phyloP scores from a whole-genome alignment of 495 filamentous ascomycete genomes.

The Hypoxylon fuscum region DNA sequence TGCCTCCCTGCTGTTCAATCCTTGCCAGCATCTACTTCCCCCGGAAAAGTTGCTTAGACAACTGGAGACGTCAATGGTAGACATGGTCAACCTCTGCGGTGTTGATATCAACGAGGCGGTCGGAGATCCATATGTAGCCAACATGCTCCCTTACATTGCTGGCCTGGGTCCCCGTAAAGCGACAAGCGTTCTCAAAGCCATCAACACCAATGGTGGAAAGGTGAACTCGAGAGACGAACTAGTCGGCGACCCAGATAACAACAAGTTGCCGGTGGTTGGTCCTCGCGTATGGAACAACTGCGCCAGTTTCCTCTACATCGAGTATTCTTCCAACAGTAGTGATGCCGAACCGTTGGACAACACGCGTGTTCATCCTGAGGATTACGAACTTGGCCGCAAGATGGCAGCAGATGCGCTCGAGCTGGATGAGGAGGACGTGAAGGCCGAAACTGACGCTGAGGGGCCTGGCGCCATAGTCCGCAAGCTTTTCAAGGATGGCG shows the following conservation, averaged over 20 bases:
- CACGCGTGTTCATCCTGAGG: conserved; percentile 95
- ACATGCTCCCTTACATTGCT: conserved; percentile 89
- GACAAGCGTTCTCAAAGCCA: conserved; percentile 83
- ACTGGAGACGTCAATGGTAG: conserved; percentile 92
- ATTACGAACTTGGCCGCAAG: conserved; percentile 96
- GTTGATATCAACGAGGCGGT: conserved; percentile 95
- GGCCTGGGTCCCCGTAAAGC: conserved; percentile 95
- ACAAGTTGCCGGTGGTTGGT: conserved; percentile 80
- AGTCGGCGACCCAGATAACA: conserved; percentile 82
- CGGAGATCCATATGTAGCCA: conserved; percentile 77
- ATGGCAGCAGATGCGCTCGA: conserved; percentile 98
- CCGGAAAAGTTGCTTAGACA: conserved; percentile 85
- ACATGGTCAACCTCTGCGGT: conserved; percentile 96
- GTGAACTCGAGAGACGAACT: conserved; percentile 85
- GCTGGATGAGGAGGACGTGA: conserved; percentile 96
- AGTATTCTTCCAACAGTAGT: conserved; percentile 79
- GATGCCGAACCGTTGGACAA: conserved; percentile 93
- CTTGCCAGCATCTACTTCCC: conserved; percentile 86
- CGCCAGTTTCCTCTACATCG: conserved; percentile 91
- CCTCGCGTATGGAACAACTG: conserved; percentile 94
- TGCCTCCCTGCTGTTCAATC: conserved; percentile 84
- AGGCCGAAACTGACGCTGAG: conserved; percentile 88
- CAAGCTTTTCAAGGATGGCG: conserved; percentile 88
- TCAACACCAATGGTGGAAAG: conserved; percentile 86
- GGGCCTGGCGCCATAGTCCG: conserved; percentile 89